These are phyloP conservation scores for Hirsutella minnesotensis DNA, from an alignment of 2,329 filamentous ascomycete species.

Conservation along the genomic window DNA sequence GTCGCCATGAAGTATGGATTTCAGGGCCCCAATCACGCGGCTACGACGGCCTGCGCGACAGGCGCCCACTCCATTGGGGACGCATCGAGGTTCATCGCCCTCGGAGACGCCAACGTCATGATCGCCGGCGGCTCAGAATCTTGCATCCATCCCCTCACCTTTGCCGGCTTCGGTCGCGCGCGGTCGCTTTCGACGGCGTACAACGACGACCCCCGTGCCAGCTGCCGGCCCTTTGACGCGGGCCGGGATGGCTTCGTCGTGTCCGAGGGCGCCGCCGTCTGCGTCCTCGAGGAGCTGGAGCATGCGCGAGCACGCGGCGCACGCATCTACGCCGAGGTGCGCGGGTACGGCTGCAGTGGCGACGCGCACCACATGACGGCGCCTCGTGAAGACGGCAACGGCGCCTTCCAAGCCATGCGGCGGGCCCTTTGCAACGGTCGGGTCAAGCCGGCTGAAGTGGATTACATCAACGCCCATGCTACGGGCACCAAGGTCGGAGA, in stretches of 20 bases:
- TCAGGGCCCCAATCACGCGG: constrained; percentile 82
- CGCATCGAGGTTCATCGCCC: constrained; percentile 82
- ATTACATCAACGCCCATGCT: constrained; percentile 93
- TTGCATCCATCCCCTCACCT: constrained; percentile 87
- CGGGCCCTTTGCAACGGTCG: constrained; percentile 63
- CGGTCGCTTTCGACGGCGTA: constrained; percentile 74
- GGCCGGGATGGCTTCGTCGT: constrained; percentile 80
- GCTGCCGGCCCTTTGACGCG: constrained; percentile 80
- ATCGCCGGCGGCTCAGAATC: constrained; percentile 90
- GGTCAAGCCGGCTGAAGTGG: constrained; percentile 57
- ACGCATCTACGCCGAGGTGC: constrained; percentile 76
- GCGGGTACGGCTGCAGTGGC: constrained; percentile 79
- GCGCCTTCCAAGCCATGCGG: constrained; percentile 76
- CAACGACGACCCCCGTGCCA: constrained; percentile 57
- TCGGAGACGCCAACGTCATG: constrained; percentile 90
- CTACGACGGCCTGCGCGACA: constrained; percentile 90
- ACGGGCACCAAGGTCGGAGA: constrained; percentile 83
- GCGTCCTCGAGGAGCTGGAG: constrained; percentile 80
- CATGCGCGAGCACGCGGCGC: constrained; percentile 74
- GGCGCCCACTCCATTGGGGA: constrained; percentile 92
- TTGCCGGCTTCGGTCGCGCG: constrained; percentile 82
- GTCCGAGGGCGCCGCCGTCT: constrained; percentile 77
- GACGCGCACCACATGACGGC: constrained; percentile 94
- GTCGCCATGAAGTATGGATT: constrained; percentile 89
- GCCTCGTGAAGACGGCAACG: constrained; percentile 69